Evolutionary conservation across 139 green algal species (phyloP).

Genomic region (Coelastrella sp.): DNA sequence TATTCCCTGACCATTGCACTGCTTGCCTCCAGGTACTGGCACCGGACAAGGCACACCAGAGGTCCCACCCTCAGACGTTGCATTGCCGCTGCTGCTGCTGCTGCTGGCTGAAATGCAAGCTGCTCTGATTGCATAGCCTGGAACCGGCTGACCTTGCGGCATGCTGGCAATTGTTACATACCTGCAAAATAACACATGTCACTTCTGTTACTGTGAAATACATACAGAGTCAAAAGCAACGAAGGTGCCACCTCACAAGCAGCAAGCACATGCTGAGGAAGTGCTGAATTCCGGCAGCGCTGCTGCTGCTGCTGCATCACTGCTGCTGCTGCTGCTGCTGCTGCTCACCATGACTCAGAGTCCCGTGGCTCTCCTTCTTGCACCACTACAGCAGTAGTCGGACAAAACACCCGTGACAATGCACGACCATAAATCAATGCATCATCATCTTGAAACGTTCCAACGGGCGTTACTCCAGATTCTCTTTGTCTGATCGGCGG

Average conservation of each 20-base stretch:
- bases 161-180: slow-evolving; percentile 31
- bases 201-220: not conserved
- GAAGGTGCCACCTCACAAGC: too few relatives aligned
- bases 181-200: not conserved
- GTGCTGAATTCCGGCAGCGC: too few relatives aligned
- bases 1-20: slow-evolving; percentile 22
- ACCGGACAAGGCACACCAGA: slow-evolving; percentile 18
- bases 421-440: slow-evolving; percentile 8
- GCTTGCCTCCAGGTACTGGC: not conserved
- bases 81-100: slow-evolving; percentile 1
- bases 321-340: not conserved
- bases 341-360: slow-evolving; percentile 7
- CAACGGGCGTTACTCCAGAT: not conserved
- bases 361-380: not conserved
- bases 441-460: slow-evolving; percentile 34
- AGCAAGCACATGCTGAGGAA: too few relatives aligned
- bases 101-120: not conserved
- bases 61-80: not conserved
- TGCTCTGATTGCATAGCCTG: slow-evolving; percentile 13
- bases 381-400: not conserved
- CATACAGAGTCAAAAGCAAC: too few relatives aligned
- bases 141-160: not conserved
- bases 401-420: not conserved
- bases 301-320: not conserved
- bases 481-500: not conserved